These are phyloP conservation scores for Thielaviopsis euricoi DNA, from an alignment of 2,329 filamentous ascomycete species.

Conservation along the genomic window DNA sequence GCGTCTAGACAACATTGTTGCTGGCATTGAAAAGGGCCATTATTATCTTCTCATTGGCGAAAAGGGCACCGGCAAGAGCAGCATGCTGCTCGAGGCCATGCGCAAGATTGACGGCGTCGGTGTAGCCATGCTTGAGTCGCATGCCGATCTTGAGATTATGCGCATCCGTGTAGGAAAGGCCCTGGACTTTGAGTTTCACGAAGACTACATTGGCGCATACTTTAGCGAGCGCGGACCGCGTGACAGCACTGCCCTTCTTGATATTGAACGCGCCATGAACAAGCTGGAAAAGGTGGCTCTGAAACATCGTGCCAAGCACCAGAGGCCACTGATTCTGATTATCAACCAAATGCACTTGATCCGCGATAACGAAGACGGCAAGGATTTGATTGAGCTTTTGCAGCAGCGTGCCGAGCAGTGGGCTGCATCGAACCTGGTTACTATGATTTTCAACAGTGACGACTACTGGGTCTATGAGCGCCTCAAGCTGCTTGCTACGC, in stretches of 20 bases:
- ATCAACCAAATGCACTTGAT: constrained; percentile 89
- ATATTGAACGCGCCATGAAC: constrained; percentile 94
- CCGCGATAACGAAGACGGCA: constrained; percentile 81
- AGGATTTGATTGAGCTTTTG: constrained; percentile 80
- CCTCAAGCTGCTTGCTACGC: constrained; percentile 76
- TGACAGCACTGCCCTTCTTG: constrained; percentile 78
- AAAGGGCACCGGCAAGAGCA: constrained; percentile 92
- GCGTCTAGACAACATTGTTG: constrained; percentile 67
- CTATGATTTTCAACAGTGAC: constrained; percentile 86
- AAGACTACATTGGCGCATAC: constrained; percentile 92
- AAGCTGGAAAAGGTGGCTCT: constrained; percentile 94
- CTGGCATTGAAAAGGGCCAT: constrained; percentile 56
- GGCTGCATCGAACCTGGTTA: constrained; percentile 83
- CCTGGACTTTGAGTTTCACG: constrained; percentile 89
- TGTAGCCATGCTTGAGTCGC: constrained; percentile 89
- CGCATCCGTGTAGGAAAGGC: constrained; percentile 83
- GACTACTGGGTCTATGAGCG: constrained; percentile 98
- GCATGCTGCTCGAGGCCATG: constrained; percentile 93
- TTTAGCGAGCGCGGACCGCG: constrained; percentile 88
- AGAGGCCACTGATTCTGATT: constrained; percentile 70
- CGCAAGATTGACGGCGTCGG: constrained; percentile 77
- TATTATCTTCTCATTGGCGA: constrained; percentile 89
- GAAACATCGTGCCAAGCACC: constrained; percentile 41
- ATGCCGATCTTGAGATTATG: constrained; percentile 89
- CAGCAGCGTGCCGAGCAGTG: constrained; percentile 94